Conservation (phyloP, 106 monocot species). For the Dendrobium huoshanense region DNA sequence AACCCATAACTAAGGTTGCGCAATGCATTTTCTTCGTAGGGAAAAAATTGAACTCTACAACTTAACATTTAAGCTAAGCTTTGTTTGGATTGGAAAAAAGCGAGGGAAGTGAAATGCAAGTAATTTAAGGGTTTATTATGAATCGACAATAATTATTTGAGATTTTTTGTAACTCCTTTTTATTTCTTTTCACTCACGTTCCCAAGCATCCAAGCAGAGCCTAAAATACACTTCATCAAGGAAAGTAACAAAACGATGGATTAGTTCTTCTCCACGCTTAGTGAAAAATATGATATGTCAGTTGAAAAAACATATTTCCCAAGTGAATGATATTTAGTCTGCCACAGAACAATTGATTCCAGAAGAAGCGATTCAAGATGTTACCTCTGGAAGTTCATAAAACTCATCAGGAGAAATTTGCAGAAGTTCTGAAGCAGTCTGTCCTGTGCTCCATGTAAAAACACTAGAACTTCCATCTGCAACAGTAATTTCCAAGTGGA, state of each 20-base stretch:
- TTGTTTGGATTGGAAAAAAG: too few relatives aligned
- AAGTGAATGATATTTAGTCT: neutral
- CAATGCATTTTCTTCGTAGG: too few relatives aligned
- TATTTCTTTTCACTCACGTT: neutral
- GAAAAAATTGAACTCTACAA: too few relatives aligned
- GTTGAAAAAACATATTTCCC: neutral
- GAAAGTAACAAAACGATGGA: neutral
- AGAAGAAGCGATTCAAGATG: neutral
- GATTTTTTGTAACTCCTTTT: too few relatives aligned
- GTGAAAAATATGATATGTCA: too few relatives aligned
- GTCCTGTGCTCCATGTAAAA: slow-evolving; percentile 64
- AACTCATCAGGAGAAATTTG: slow-evolving; percentile 93
- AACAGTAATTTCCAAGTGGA: slow-evolving; percentile 55
- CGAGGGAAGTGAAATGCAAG: too few relatives aligned
- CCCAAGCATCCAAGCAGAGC: neutral
- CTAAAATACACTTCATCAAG: too few relatives aligned
- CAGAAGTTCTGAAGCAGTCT: slow-evolving; percentile 78
- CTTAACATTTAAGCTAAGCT: too few relatives aligned
- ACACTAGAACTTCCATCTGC: slow-evolving; percentile 63
- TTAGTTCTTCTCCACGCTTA: too few relatives aligned
- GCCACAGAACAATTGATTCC: neutral
- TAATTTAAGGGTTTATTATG: too few relatives aligned
- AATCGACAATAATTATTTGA: too few relatives aligned
- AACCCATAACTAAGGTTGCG: too few relatives aligned
- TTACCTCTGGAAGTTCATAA: slow-evolving; percentile 72